Base-by-base conservation (phyloP, 257 asterid genomes). In the Paulownia fortunei region DNA sequence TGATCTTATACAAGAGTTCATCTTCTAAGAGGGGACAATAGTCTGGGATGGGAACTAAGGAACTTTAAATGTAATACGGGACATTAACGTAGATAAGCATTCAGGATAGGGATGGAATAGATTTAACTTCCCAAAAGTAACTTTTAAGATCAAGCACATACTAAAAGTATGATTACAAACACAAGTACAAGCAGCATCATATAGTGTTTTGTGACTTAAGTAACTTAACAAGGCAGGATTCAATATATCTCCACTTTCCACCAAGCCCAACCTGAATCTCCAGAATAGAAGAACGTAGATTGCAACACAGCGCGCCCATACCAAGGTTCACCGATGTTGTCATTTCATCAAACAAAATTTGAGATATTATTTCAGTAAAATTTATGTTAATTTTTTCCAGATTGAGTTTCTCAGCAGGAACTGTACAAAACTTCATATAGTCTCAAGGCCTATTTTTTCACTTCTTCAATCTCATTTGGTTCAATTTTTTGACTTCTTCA, bases 171-270 rank as follows among this genome's bases (percentile, higher is more conserved):
- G 26, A 44, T 21, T 23, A 56, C 67, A 55, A 15, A 44, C 24
- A 23, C 71, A 65, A 13, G 44, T 73, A 64, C 39, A 73, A 64
- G 44, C 7, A 55, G n/a, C 46, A 72, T 63, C 21, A 32, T 10
- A 70, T 13, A 2, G 12, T 36, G 26, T 55, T 32, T 24, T 19
- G 46, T 55, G 15, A 58, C 59, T n/a, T 32, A 68, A 42, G 21
- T 42, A 60, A 44, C 19, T 49, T 26, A 13, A 18, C 5, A 54
- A 51, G 51, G 73, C 41, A 59, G 72, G 30, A 47, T 10, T 18
- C 36, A 21, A 47, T 9, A 44, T 0, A 0, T 61, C 47, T 59
- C 64, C 76, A 18, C 18, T 8, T 23, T 24, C 27, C 23, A 70
- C 60, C 21, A 37, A 75, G 34, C 7, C 32, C 23, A 19, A 59